Base-by-base conservation (phyloP, 1,284 basidiomycete genomes). In the Porodaedalea pini region DNA sequence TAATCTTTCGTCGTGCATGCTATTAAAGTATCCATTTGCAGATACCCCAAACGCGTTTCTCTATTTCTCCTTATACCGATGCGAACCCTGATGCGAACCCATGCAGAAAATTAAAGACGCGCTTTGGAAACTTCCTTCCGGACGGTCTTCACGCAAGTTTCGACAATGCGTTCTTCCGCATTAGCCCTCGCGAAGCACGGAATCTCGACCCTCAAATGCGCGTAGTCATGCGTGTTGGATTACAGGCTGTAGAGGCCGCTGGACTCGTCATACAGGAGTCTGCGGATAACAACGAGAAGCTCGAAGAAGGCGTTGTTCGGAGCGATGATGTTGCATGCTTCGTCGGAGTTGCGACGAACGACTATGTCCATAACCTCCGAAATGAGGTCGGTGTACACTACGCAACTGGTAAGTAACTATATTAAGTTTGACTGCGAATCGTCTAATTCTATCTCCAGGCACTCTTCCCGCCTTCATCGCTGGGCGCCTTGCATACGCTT, bases 181-280 rank as follows among this genome's bases (percentile, higher is more conserved):
- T 88, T 36, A 86, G 82, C 49, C 87, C 86, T 1, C 76, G 86
- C 3, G 87, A 89, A 68, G 86, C 86, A 5, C 79, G 73, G 56
- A 80, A 75, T 66, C 88, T 89, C 83, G 86, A 89, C 64, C 87
- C 87, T 4, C 87, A 89, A 63, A 86, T 88, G 63, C 78, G 86
- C 2, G 62, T 89, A 17, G 71, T 89, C 2, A 74, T 89, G 23
- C 85, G 84, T 31, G 75, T 78, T 1, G 83, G 83, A 1, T 80
- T 87, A 53, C 77, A 85, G 58, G 87, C 87, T 0, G 71, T 90
- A 4, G 87, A 89, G 67, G 75, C 80, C 60, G 78, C 85, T 7
- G 87, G 87, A 0, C 89, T 86, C 63, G 80, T 85, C 13, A 83
- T 86, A 0, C 66, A 73, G 41, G 78, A 79, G 2, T 78, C 79